Percentiles rank a stretch among this genome's conserved stretches.
phyloP scores from a whole-genome alignment of 2,329 filamentous ascomycete genomes.

The Diaporthe amygdali region DNA sequence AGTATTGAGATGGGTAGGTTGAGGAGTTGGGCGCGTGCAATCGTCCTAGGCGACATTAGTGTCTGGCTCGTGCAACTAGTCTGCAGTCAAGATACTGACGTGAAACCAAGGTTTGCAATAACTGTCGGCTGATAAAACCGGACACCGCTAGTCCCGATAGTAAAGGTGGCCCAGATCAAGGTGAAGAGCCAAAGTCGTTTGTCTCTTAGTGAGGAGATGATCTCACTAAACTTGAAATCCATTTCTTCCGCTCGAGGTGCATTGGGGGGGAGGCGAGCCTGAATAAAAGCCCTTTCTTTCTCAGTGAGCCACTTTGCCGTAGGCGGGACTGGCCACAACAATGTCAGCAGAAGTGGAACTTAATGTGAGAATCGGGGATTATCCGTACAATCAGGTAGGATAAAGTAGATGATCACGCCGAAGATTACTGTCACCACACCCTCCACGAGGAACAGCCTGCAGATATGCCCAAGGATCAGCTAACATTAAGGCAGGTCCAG shows the following conservation, averaged over 20 bases:
- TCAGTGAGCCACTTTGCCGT: slow-evolving; percentile 50
- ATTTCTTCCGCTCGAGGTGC: slow-evolving; percentile 44
- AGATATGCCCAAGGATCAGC: background rate
- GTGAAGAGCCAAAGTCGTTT: slow-evolving; percentile 50
- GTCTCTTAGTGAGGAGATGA: slow-evolving; percentile 44
- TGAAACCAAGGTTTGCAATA: slow-evolving; percentile 46
- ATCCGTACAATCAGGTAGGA: slow-evolving; percentile 55
- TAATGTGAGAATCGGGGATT: slow-evolving; percentile 17
- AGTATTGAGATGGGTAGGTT: slow-evolving; percentile 52
- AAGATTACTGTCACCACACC: slow-evolving; percentile 51
- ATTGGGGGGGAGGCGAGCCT: slow-evolving; percentile 49
- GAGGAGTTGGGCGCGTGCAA: slow-evolving; percentile 52
- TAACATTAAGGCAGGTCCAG: background rate
- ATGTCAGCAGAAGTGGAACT: background rate
- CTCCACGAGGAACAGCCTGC: slow-evolving; percentile 47
- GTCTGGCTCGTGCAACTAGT: slow-evolving; percentile 32
- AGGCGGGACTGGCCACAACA: slow-evolving; percentile 39
- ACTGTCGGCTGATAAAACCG: slow-evolving; percentile 48
- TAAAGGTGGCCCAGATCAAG: slow-evolving; percentile 50
- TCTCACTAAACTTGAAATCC: slow-evolving; percentile 45
- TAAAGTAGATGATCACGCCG: slow-evolving; percentile 54
- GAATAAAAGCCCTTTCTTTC: slow-evolving; percentile 52
- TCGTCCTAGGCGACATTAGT: slow-evolving; percentile 26
- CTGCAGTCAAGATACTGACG: slow-evolving; percentile 35
- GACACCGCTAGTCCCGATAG: slow-evolving; percentile 49